Evolutionary conservation across 169 alveolate genomes (phyloP).

Genomic region (Plasmodium cynomolgi): DNA sequence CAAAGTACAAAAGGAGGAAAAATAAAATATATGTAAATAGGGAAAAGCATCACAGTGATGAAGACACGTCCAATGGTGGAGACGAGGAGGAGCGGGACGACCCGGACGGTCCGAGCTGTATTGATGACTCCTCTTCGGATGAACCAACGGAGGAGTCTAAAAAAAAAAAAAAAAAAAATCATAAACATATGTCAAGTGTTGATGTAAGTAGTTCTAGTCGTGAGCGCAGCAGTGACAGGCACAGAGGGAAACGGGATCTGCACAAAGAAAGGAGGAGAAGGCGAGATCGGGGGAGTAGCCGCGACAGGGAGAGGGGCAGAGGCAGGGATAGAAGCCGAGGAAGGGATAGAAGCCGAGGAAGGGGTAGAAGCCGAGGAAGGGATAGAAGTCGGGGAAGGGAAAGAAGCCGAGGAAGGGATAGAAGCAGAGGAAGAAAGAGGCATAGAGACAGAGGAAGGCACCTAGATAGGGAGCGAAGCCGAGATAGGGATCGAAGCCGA

Average conservation of each 20-base stretch:
- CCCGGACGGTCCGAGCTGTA: neutral
- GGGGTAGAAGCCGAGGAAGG: neutral
- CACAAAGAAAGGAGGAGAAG: slow-evolving; percentile 7
- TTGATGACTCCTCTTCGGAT: neutral
- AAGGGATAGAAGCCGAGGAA: neutral
- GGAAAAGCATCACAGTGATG: neutral
- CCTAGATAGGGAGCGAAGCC: neutral
- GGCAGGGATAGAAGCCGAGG: neutral
- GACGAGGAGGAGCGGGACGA: neutral
- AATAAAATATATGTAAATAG: neutral
- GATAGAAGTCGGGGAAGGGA: neutral
- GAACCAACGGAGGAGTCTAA: slow-evolving; percentile 4
- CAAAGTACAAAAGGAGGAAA: neutral
- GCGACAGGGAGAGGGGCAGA: neutral
- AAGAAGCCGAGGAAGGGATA: neutral
- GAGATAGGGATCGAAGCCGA: neutral
- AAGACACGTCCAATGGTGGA: neutral
- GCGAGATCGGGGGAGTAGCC: neutral
- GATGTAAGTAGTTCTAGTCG: neutral
- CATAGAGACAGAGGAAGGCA: neutral
- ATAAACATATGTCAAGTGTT: neutral
- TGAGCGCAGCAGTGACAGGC: neutral
- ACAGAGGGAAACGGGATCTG: neutral
- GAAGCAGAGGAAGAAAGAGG: neutral
- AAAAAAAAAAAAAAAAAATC: slow-evolving; percentile 12